These are phyloP conservation scores for Aureobasidium sp. DNA, from an alignment of 2,329 filamentous ascomycete species.

Conservation along the genomic window DNA sequence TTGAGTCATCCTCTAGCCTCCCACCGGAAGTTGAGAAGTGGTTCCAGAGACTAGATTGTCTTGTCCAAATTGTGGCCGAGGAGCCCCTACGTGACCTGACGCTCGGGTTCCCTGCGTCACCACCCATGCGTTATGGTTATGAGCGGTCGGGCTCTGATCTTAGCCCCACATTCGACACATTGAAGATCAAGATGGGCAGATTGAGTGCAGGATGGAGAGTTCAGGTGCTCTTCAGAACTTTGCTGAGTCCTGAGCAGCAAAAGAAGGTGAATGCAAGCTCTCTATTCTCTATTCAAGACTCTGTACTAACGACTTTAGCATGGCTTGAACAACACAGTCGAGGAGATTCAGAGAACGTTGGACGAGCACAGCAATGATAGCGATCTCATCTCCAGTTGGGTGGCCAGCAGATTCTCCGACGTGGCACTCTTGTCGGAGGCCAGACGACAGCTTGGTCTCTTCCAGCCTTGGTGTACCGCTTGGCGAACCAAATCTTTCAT, in stretches of 20 bases:
- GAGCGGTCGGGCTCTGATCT: background rate
- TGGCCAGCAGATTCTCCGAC: conserved; percentile 20
- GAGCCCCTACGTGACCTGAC: conserved; percentile 20
- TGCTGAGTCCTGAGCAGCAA: conserved; percentile 11
- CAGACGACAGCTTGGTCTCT: conserved; percentile 11
- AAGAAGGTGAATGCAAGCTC: background rate
- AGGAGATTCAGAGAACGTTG: conserved; percentile 22
- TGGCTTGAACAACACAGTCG: conserved; percentile 16
- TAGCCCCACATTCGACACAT: background rate
- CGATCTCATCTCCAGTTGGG: conserved; percentile 19
- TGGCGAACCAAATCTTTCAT: conserved; percentile 4
- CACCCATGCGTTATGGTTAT: conserved; percentile 28
- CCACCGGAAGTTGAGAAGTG: background rate
- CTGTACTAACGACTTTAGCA: conserved; percentile 11
- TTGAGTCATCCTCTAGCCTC: background rate
- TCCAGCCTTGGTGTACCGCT: conserved; percentile 15
- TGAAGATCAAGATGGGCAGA: conserved; percentile 4
- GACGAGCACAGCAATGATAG: conserved; percentile 20
- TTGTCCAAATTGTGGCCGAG: conserved; percentile 17
- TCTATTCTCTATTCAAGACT: background rate
- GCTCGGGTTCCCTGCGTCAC: conserved; percentile 31
- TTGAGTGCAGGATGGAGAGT: background rate
- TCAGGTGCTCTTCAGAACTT: conserved; percentile 6
- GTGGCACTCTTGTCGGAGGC: conserved; percentile 21
- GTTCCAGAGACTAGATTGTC: conserved; percentile 1